Percentiles rank a stretch among this genome's conserved stretches.
Conservation (phyloP, 1,284 basidiomycete species). For the Cutaneotrichosporon sp. region DNA sequence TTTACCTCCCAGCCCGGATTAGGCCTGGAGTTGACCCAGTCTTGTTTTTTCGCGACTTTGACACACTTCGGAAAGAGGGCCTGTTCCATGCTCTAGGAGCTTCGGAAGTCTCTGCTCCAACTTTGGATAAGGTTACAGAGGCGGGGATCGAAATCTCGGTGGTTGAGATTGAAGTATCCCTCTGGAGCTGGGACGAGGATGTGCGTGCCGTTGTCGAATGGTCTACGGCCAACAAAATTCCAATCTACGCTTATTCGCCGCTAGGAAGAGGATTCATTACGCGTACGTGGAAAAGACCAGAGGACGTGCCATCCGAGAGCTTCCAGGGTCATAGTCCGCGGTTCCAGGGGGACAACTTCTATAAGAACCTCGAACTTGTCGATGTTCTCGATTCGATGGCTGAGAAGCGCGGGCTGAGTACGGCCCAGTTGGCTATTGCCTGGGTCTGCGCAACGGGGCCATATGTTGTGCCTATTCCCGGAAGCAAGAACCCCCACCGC, state of each 20-base stretch:
- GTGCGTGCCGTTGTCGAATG: conserved; percentile 50
- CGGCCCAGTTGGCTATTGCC: conserved; percentile 63
- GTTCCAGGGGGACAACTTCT: conserved; percentile 57
- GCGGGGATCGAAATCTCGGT: conserved; percentile 47
- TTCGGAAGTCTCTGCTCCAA: conserved; percentile 31
- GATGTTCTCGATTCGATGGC: conserved; percentile 57
- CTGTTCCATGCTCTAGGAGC: conserved; percentile 36
- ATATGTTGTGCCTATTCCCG: conserved; percentile 61
- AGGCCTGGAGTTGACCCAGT: conserved; percentile 15
- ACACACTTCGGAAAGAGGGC: conserved; percentile 38
- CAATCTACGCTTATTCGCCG: conserved; percentile 63
- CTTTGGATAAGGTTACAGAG: conserved; percentile 4
- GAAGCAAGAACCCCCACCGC: conserved; percentile 56
- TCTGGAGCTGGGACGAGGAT: conserved; percentile 58
- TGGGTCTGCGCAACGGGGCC: conserved; percentile 60
- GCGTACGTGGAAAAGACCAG: conserved; percentile 56
- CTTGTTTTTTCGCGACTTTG: conserved; percentile 17
- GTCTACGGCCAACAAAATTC: conserved; percentile 56
- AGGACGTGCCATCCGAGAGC: conserved; percentile 58
- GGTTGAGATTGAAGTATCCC: conserved; percentile 61
- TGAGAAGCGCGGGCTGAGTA: conserved; percentile 57
- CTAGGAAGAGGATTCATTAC: conserved; percentile 63
- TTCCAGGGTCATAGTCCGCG: conserved; percentile 36
- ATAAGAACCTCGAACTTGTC: conserved; percentile 61
- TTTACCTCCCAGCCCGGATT: conserved; percentile 47